These are phyloP conservation scores for Peronospora farinosa DNA, from an alignment of 352 stramenopile genomes.

Conservation along the genomic window DNA sequence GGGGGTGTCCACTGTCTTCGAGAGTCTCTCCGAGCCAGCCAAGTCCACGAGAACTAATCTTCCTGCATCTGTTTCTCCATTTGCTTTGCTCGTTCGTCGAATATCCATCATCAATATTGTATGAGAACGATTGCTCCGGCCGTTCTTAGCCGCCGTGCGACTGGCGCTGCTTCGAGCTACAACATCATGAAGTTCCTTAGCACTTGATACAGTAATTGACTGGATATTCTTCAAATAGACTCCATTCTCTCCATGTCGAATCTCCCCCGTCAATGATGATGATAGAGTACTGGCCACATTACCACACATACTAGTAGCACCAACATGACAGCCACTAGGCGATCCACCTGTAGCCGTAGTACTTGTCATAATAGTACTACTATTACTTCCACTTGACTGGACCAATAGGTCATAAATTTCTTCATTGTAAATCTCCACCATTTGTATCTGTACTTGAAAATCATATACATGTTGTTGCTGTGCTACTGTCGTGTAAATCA, in stretches of 20 bases:
- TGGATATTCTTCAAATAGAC: constrained; percentile 69
- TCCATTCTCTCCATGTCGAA: constrained; percentile 62
- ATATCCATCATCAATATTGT: constrained; percentile 58
- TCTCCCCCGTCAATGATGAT: constrained; percentile 40
- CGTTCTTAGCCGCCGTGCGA: constrained; percentile 23
- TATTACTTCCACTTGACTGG: not conserved
- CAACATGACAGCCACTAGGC: constrained; percentile 49
- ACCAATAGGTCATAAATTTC: constrained; percentile 73
- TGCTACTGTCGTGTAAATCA: constrained; percentile 34
- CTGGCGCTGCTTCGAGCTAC: constrained; percentile 34
- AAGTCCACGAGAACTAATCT: constrained; percentile 72
- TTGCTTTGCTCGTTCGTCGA: constrained; percentile 37
- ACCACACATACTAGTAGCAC: constrained; percentile 31
- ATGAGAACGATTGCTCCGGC: constrained; percentile 54
- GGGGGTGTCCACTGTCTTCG: constrained; percentile 39
- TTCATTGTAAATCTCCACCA: constrained; percentile 86
- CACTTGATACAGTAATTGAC: constrained; percentile 28
- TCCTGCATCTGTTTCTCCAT: constrained; percentile 34
- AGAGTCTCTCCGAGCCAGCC: constrained; percentile 65
- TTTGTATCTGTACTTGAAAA: constrained; percentile 46
- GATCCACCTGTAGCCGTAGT: constrained; percentile 9
- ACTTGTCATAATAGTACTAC: not conserved
- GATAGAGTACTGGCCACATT: constrained; percentile 5
- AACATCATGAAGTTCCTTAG: constrained; percentile 32
- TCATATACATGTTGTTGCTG: constrained; percentile 47